phyloP scores from a whole-genome alignment of 116 monocot species.

The Zostera marina region DNA sequence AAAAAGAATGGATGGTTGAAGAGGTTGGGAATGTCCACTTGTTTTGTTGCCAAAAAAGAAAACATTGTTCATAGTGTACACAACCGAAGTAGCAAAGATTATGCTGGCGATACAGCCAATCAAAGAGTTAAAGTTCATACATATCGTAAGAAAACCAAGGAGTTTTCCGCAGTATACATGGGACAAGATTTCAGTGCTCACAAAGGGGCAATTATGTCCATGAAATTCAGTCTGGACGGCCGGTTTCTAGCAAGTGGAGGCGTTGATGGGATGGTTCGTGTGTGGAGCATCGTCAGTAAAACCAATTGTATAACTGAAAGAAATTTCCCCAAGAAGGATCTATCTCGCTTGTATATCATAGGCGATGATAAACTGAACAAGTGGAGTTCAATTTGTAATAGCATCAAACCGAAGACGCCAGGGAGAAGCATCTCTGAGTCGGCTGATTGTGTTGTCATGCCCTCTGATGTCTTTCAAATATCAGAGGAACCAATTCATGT shows the following conservation, averaged over 20 bases:
- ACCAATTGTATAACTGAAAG: constrained; percentile 11
- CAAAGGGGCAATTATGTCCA: constrained; percentile 52
- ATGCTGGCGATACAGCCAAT: neutral
- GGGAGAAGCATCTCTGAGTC: constrained; percentile 30
- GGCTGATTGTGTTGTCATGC: constrained; percentile 40
- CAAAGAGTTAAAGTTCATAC: constrained; percentile 44
- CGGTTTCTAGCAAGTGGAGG: constrained; percentile 65
- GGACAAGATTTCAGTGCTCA: constrained; percentile 66
- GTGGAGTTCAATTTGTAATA: constrained; percentile 17
- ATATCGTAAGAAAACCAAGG: constrained; percentile 38
- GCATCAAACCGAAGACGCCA: neutral
- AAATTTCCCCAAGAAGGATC: constrained; percentile 39
- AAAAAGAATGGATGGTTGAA: constrained; percentile 29
- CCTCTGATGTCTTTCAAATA: constrained; percentile 37
- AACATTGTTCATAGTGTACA: constrained; percentile 3
- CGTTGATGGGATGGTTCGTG: constrained; percentile 65
- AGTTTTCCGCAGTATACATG: constrained; percentile 62
- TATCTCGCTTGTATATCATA: constrained; percentile 51
- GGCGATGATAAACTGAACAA: constrained; percentile 22
- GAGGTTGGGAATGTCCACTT: constrained; percentile 38
- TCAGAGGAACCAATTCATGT: constrained; percentile 63
- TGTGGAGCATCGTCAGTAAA: constrained; percentile 51
- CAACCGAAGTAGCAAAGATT: neutral
- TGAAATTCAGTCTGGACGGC: constrained; percentile 83
- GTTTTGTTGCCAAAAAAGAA: constrained; percentile 18